A percentile compares a stretch with the other conserved stretches of the same genome.
Conservation (phyloP, 306 rosid genomes). For the Arachis hypogaea region DNA sequence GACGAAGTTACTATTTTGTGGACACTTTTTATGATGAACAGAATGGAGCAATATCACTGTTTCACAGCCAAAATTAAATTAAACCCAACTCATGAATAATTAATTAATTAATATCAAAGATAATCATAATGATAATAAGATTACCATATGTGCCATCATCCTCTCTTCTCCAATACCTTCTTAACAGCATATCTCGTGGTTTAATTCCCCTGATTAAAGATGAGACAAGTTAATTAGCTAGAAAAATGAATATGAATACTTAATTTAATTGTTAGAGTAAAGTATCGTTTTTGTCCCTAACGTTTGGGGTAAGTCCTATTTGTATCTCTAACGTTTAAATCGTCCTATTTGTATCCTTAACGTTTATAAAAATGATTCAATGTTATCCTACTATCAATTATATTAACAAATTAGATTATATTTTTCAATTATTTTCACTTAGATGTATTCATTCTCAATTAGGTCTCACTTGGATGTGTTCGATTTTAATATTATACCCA, state of each 20-base stretch:
- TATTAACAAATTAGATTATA: no score
- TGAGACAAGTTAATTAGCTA: slow-evolving; percentile 14
- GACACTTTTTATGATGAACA: slow-evolving; percentile 72
- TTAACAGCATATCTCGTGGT: slow-evolving; percentile 72
- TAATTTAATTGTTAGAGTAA: background rate
- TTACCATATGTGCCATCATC: slow-evolving; percentile 96
- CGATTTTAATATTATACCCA: no score
- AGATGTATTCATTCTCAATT: no score
- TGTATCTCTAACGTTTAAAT: no score
- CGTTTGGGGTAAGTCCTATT: no score
- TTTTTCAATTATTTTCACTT: no score
- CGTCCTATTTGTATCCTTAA: no score
- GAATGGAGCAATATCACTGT: slow-evolving; percentile 84
- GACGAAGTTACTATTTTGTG: slow-evolving; percentile 65
- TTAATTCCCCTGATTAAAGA: slow-evolving; percentile 71
- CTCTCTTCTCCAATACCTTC: slow-evolving; percentile 94
- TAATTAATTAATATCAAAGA: slow-evolving; percentile 26
- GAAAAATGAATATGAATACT: slow-evolving; percentile 10
- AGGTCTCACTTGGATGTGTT: no score
- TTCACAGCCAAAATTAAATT: slow-evolving; percentile 39
- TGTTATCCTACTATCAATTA: no score
- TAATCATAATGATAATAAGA: slow-evolving; percentile 15
- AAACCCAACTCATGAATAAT: slow-evolving; percentile 25
- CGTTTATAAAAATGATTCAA: no score
- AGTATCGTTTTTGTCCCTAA: no score